These are phyloP conservation scores for Cladosporium colombiae DNA, from an alignment of 2,329 filamentous ascomycete species.

Conservation along the genomic window DNA sequence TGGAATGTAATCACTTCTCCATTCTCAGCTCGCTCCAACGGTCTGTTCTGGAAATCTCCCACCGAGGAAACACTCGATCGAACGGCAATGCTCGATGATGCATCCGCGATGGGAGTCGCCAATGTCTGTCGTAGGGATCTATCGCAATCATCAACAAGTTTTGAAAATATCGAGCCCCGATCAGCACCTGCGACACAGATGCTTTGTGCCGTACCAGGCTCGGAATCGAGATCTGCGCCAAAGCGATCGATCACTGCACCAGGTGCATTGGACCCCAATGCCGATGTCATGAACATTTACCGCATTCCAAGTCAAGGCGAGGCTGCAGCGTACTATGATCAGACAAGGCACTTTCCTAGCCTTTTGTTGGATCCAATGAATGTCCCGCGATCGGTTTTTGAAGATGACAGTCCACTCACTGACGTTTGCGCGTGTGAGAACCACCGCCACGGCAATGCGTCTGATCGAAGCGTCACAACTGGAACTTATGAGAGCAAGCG, in stretches of 20 bases:
- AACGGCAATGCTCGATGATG: conserved; percentile 27
- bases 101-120: conserved; percentile 28
- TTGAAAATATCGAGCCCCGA: not conserved
- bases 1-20: conserved; percentile 77
- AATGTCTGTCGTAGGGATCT: not conserved
- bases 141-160: not conserved
- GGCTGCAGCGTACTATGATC: conserved; percentile 37
- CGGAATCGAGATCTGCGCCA: conserved; percentile 15
- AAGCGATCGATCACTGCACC: conserved; percentile 35
- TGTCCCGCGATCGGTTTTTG: conserved; percentile 15
- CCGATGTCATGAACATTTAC: conserved; percentile 34
- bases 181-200: conserved; percentile 1
- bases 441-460: conserved; percentile 7
- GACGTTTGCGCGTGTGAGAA: conserved; percentile 20
- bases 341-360: conserved; percentile 27
- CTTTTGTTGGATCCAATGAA: conserved; percentile 19
- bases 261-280: conserved; percentile 26
- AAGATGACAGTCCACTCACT: conserved; percentile 18
- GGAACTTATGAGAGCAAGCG: not conserved
- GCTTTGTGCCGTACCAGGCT: not conserved
- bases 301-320: conserved; percentile 35
- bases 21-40: conserved; percentile 47
- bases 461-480: not conserved
- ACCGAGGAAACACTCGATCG: conserved; percentile 22
- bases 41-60: conserved; percentile 33